These are phyloP conservation scores for Cladosporium cucumerinum DNA, from an alignment of 2,329 filamentous ascomycete species.

Conservation along the genomic window DNA sequence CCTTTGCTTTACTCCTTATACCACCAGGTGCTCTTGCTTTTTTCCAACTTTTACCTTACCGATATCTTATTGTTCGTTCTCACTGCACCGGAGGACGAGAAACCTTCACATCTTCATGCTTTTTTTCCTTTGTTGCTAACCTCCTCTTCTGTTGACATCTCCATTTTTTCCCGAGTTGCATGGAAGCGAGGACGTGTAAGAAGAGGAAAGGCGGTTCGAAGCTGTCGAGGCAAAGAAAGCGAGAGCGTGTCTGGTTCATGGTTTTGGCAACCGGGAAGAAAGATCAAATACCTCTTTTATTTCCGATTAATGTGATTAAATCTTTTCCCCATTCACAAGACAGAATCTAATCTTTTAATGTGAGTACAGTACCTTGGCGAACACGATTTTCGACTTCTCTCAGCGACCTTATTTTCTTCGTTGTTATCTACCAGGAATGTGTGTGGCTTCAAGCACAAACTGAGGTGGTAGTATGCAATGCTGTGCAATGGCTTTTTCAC, in stretches of 20 bases:
- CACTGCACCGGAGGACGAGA: background rate
- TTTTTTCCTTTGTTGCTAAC: background rate
- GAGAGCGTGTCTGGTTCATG: background rate
- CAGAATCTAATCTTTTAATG: background rate
- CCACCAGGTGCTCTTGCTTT: slow-evolving; percentile 8
- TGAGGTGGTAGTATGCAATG: background rate
- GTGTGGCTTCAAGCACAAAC: background rate
- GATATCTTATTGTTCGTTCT: slow-evolving; percentile 1
- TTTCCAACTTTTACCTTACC: background rate
- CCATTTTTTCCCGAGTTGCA: background rate
- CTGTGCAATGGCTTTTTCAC: background rate
- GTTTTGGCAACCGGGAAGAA: background rate
- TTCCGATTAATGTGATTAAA: slow-evolving; percentile 7
- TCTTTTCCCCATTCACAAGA: background rate
- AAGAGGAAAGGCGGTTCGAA: background rate
- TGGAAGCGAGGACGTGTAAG: background rate
- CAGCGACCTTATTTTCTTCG: background rate
- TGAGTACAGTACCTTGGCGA: background rate
- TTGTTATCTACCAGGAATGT: background rate
- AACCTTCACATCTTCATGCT: background rate
- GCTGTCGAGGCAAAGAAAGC: background rate
- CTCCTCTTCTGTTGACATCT: background rate
- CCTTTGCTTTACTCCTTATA: slow-evolving; percentile 6
- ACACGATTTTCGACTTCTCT: background rate
- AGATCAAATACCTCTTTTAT: background rate